These are phyloP conservation scores for Zymoseptoria ardabiliae DNA, from an alignment of 2,329 filamentous ascomycete genomes.

Conservation along the genomic window DNA sequence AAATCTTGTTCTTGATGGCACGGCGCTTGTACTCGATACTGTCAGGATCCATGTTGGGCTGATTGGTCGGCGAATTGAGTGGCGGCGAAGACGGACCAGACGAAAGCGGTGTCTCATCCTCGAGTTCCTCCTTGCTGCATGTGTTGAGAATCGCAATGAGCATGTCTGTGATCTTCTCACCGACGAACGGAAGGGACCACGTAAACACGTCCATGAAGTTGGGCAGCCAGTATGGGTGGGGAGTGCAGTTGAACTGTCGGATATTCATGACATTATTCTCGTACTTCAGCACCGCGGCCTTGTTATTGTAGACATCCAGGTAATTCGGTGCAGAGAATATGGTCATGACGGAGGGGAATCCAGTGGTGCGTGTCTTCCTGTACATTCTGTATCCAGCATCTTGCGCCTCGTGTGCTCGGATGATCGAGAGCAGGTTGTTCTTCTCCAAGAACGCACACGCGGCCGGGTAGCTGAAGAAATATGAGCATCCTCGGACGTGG, in stretches of 20 bases:
- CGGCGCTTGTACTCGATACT: conserved; percentile 89
- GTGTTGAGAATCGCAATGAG: conserved; percentile 96
- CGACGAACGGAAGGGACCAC: conserved; percentile 98
- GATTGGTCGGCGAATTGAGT: conserved; percentile 36
- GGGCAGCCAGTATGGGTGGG: conserved; percentile 97
- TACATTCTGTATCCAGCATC: conserved; percentile 99
- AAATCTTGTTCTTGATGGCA: conserved; percentile 99
- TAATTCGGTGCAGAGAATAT: conserved; percentile 99
- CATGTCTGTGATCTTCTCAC: conserved; percentile 98
- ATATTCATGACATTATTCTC: conserved; percentile 99
- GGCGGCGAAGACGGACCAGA: conserved; percentile 68
- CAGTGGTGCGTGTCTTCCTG: conserved; percentile 93
- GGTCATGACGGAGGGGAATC: conserved; percentile 98
- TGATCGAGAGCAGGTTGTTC: conserved; percentile 95
- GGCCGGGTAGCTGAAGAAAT: conserved; percentile 98
- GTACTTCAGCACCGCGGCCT: conserved; percentile 96
- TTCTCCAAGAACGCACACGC: conserved; percentile 97
- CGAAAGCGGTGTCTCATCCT: conserved; percentile 76
- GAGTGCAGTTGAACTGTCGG: conserved; percentile 98
- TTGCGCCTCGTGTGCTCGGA: conserved; percentile 95
- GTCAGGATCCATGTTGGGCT: conserved; percentile 59
- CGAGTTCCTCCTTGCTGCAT: conserved; percentile 94
- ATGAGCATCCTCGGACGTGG: conserved; percentile 95
- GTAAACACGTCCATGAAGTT: conserved; percentile 99
- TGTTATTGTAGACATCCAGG: conserved; percentile 99